Conservation (phyloP, 257 asterid genomes). For the Penstemon barbatus region DNA sequence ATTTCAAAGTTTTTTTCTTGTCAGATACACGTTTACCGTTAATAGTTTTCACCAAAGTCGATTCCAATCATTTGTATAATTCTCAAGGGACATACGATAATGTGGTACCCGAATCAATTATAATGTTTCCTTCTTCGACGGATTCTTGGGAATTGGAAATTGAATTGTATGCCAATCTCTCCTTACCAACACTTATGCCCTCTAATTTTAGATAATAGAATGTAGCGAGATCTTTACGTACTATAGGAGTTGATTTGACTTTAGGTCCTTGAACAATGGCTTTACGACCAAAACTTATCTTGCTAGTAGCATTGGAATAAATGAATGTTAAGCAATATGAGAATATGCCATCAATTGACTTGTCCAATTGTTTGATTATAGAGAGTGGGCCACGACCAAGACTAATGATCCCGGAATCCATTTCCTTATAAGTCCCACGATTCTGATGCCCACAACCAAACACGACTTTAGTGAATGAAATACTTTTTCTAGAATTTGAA, state of each 20-base stretch:
- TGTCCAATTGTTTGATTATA: conserved; percentile 39
- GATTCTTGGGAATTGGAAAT: no score
- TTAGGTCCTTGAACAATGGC: conserved; percentile 35
- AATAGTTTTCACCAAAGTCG: conserved; percentile 19
- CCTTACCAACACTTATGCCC: conserved; percentile 38
- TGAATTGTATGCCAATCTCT: not conserved
- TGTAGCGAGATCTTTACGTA: conserved; percentile 18
- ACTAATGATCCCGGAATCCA: conserved; percentile 48
- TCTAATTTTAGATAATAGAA: conserved; percentile 45
- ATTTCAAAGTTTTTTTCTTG: conserved; percentile 12
- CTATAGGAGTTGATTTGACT: conserved; percentile 43
- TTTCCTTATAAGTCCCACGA: conserved; percentile 32
- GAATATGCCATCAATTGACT: conserved; percentile 36
- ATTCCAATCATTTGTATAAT: conserved; percentile 30
- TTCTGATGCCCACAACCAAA: conserved; percentile 57
- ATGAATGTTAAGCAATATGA: conserved; percentile 44
- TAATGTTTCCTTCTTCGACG: conserved; percentile 36
- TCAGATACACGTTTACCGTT: conserved; percentile 11
- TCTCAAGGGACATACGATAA: conserved; percentile 39
- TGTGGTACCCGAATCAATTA: conserved; percentile 68
- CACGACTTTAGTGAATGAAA: conserved; percentile 34
- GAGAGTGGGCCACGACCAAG: conserved; percentile 53
- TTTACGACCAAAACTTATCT: conserved; percentile 44
- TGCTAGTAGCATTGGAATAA: conserved; percentile 32
- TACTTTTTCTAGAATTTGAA: conserved; percentile 15